These are phyloP conservation scores for Spathaspora sp. DNA, from an alignment of 805 yeast genomes.

Conservation along the genomic window DNA sequence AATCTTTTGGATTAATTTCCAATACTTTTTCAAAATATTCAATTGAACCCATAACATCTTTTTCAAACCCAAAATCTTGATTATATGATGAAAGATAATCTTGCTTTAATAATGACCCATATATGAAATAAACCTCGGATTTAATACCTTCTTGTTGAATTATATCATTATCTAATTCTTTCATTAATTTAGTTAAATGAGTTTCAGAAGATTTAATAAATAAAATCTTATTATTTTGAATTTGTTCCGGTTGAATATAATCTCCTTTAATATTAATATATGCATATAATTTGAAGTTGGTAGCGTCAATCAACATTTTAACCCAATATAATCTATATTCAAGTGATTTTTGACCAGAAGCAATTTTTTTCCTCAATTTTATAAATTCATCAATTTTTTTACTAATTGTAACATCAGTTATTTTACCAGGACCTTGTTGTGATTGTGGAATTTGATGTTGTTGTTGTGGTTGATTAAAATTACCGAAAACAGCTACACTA, in stretches of 20 bases:
- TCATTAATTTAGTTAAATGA: constrained; percentile 33
- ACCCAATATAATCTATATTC: constrained; percentile 42
- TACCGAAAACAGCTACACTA: constrained; percentile 9
- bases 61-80: constrained; percentile 34
- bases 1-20: constrained; percentile 27
- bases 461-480: constrained; percentile 3
- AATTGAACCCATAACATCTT: constrained; percentile 25
- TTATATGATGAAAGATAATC: constrained; percentile 26
- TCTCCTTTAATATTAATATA: constrained; percentile 43
- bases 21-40: constrained; percentile 29
- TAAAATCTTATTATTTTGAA: constrained; percentile 26
- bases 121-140: constrained; percentile 31
- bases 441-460: constrained; percentile 2
- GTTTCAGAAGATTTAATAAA: constrained; percentile 37
- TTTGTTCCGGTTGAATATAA: constrained; percentile 25
- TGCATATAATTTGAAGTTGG: constrained; percentile 35
- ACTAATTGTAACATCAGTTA: constrained; percentile 22
- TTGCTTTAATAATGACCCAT: constrained; percentile 36
- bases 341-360: constrained; percentile 38
- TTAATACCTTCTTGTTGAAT: constrained; percentile 12
- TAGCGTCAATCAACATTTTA: constrained; percentile 37
- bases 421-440: constrained; percentile 4
- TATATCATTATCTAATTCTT: constrained; percentile 25
- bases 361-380: constrained; percentile 30
- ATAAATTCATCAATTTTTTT: constrained; percentile 32